Conservation (phyloP, 2,329 filamentous ascomycete species). For the Fusarium sulawesiense region DNA sequence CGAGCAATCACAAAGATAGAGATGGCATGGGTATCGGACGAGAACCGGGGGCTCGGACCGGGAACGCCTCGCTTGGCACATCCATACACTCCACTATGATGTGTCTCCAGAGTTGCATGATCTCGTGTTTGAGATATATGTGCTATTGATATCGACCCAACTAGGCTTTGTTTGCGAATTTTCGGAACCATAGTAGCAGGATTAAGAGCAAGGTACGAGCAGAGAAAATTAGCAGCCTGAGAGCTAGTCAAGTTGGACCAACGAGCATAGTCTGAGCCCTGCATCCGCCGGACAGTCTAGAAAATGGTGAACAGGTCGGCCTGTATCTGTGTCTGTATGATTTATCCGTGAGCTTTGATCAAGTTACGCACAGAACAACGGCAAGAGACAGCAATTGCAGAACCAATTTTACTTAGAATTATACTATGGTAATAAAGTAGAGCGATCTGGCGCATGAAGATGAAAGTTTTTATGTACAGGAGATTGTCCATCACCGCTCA, state of each 20-base stretch:
- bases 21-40: background rate
- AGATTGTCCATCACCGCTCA: background rate
- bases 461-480: background rate
- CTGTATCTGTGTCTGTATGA: background rate
- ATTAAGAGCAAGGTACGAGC: background rate
- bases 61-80: background rate
- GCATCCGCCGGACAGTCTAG: background rate
- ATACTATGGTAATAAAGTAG: background rate
- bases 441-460: constrained; percentile 10
- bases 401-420: background rate
- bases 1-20: background rate
- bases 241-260: background rate
- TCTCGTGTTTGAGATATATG: background rate
- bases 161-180: background rate
- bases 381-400: background rate
- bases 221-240: background rate
- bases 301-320: background rate
- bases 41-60: background rate
- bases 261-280: background rate
- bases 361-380: too few species aligned
- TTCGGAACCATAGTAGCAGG: background rate
- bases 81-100: background rate
- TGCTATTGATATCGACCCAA: background rate
- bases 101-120: too few species aligned
- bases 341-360: background rate